Percentiles rank a stretch among this genome's conserved stretches.
phyloP scores from a whole-genome alignment of 148 eudicot genomes.

The Rhododendron molle region DNA sequence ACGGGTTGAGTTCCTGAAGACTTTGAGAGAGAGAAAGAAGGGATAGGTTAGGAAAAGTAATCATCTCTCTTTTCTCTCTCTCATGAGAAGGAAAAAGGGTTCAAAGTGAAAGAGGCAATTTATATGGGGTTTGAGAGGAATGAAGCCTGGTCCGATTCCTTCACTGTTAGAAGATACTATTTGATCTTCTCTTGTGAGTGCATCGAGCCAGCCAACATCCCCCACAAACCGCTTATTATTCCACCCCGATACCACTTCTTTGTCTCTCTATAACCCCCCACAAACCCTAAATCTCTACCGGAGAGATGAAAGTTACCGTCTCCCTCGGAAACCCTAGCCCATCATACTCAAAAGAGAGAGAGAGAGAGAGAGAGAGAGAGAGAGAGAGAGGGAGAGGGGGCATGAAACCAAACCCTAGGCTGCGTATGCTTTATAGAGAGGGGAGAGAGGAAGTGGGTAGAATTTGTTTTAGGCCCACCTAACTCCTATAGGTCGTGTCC shows the following conservation, averaged over 20 bases:
- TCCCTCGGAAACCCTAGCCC: neutral
- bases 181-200: neutral
- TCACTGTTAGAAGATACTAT: neutral
- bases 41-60: neutral
- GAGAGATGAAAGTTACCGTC: neutral
- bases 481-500: neutral
- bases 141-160: constrained; percentile 67
- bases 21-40: neutral
- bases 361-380: too few species aligned
- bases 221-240: neutral
- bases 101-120: neutral
- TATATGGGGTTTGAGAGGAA: constrained; percentile 43
- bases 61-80: neutral
- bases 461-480: neutral
- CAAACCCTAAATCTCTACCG: neutral
- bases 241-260: neutral
- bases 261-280: neutral
- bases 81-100: neutral
- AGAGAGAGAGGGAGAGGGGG: neutral
- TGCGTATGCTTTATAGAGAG: neutral
- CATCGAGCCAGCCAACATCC: constrained; percentile 7
- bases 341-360: neutral
- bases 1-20: neutral
- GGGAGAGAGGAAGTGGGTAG: neutral
- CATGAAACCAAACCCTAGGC: neutral